Base-by-base conservation (phyloP, 2,329 filamentous ascomycete species). In the Ceratocystis destructans region DNA sequence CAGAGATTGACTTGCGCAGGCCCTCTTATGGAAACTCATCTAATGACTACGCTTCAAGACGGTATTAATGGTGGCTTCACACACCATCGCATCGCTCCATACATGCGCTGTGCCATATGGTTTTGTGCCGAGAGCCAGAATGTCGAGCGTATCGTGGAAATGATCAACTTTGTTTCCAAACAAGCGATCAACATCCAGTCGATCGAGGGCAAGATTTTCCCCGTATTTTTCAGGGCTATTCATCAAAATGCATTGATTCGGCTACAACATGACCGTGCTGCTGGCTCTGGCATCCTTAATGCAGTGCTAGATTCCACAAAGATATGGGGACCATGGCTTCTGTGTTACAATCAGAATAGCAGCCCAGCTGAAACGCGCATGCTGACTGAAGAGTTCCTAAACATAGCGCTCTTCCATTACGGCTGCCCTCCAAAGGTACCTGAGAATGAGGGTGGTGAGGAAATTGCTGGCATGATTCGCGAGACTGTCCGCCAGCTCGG, bases 1-100 rank as follows among this genome's bases (percentile, higher is more conserved):
- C 74, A 74, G 46, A 76, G 79, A 2, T 77, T 90, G 45, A 74
- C 88, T 53, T 74, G 76, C n/a, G 75, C 81, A 22, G 79, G 81
- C 66, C 73, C 76, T 0, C 70, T 76, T 5, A 79, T 85, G 73
- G 82, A 84, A 55, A 62, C 75, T 0, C 76, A 78, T 57, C 76
- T 90, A 1, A 78, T 79, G 48, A 73, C 76, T 55, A 82, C 83
- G 0, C 72, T 89, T 50, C 76, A 80, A 68, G 75, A 75, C 50
- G 81, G 80, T 28, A 81, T 88, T 61, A 79, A 78, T 20, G 79
- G 81, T 12, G 78, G 80, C 17, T 75, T 80, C 2, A 76, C 77
- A 2, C 72, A 77, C 7, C 74, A 76, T 20, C 76, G 77, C 41
- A 76, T 82, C 69, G 76, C 78, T 17, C 80, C 84, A 1, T 88